A percentile compares a stretch with the other conserved stretches of the same genome.
Conservation (phyloP, 805 yeast genomes). For the Cyberlindnera nakhonratchasimensis region DNA sequence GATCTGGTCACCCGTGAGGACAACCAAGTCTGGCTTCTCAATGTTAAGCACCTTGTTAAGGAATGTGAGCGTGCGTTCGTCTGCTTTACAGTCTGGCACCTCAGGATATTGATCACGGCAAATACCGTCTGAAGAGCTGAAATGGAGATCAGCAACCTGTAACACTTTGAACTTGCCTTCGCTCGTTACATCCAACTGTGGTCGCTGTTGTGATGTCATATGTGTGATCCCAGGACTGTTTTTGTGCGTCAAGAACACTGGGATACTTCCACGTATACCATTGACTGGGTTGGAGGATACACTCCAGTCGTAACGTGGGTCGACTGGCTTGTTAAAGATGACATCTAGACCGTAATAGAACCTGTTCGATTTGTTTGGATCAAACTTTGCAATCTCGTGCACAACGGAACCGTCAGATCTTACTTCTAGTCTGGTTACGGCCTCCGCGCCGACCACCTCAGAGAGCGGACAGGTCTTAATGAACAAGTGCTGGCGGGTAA, state of each 20-base stretch:
- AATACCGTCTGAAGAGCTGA: slow-evolving; percentile 75
- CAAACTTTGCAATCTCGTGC: slow-evolving; percentile 48
- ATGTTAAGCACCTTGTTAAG: slow-evolving; percentile 59
- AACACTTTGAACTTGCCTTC: slow-evolving; percentile 66
- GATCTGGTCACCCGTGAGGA: slow-evolving; percentile 88
- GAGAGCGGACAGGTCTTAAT: slow-evolving; percentile 11
- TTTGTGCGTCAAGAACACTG: slow-evolving; percentile 24
- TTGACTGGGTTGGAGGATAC: slow-evolving; percentile 14
- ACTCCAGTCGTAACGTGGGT: slow-evolving; percentile 74
- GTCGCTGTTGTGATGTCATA: slow-evolving; percentile 14
- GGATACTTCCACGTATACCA: slow-evolving; percentile 14
- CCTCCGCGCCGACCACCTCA: slow-evolving; percentile 5
- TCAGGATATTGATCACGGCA: slow-evolving; percentile 75
- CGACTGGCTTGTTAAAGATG: slow-evolving; percentile 68
- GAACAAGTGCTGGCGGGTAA: slow-evolving; percentile 15
- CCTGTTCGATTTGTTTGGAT: slow-evolving; percentile 10
- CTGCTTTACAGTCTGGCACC: slow-evolving; percentile 67
- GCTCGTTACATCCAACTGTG: slow-evolving; percentile 25
- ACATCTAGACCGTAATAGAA: slow-evolving; percentile 45
- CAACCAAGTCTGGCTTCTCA: slow-evolving; percentile 83
- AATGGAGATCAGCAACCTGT: slow-evolving; percentile 90
- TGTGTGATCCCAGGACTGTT: slow-evolving; percentile 10
- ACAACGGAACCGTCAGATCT: slow-evolving; percentile 7
- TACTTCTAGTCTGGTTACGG: slow-evolving; percentile 7
- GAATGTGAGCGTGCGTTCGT: slow-evolving; percentile 49